Evolutionary conservation across 192 early-diverging fungal species (phyloP).

Genomic region (Coemansia sp.): DNA sequence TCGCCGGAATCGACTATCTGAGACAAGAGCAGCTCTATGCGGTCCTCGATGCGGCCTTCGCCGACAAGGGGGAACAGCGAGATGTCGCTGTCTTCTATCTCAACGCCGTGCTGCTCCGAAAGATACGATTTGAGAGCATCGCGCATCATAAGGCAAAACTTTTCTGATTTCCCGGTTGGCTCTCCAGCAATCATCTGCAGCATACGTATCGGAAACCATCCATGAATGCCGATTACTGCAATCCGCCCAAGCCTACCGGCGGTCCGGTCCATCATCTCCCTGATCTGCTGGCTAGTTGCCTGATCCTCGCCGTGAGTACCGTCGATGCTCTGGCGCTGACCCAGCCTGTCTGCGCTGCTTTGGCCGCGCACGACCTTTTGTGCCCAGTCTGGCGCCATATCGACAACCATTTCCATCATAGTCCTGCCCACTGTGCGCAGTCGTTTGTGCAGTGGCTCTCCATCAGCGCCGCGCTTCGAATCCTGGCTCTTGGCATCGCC

Average conservation of each 20-base stretch:
- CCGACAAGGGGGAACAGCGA: slow-evolving; percentile 84
- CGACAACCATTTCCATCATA: slow-evolving; percentile 21
- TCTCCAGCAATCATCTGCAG: slow-evolving; percentile 80
- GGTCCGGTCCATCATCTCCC: slow-evolving; percentile 22
- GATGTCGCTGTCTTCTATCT: slow-evolving; percentile 54
- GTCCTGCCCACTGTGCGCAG: slow-evolving; percentile 24
- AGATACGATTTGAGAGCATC: slow-evolving; percentile 64
- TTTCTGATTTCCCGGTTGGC: slow-evolving; percentile 87
- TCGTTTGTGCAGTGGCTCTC: slow-evolving; percentile 15
- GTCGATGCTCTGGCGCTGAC: slow-evolving; percentile 9
- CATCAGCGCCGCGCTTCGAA: neutral
- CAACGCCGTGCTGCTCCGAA: slow-evolving; percentile 50
- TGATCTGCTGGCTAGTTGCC: slow-evolving; percentile 15
- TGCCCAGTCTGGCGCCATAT: slow-evolving; percentile 47
- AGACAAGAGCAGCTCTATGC: slow-evolving; percentile 79
- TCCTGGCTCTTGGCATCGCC: neutral
- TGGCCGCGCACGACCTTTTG: slow-evolving; percentile 24
- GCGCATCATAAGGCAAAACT: slow-evolving; percentile 89
- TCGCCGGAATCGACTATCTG: slow-evolving; percentile 60
- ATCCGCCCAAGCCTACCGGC: slow-evolving; percentile 49
- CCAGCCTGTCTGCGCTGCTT: slow-evolving; percentile 23
- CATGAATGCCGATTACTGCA: slow-evolving; percentile 85
- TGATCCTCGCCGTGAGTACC: neutral
- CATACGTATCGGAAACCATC: slow-evolving; percentile 82
- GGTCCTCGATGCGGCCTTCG: slow-evolving; percentile 86